Percentiles rank a stretch among this genome's conserved stretches.
Conservation (phyloP, 1,284 basidiomycete genomes). For the Boletus smithii region DNA sequence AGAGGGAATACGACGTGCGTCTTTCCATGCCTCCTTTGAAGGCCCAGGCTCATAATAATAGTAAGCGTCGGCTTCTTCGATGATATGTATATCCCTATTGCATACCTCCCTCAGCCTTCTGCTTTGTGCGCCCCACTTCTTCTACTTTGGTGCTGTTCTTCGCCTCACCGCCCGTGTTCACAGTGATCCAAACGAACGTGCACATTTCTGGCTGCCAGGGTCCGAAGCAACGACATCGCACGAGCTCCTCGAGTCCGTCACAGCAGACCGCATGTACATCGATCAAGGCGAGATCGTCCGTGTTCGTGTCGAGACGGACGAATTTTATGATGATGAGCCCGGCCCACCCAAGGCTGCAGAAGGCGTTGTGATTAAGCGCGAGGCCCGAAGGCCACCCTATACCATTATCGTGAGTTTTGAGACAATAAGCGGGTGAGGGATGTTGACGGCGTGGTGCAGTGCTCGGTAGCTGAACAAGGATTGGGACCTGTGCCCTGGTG, state of each 20-base stretch:
- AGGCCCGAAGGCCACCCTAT: constrained; percentile 65
- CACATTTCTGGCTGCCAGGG: constrained; percentile 77
- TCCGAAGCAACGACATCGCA: constrained; percentile 53
- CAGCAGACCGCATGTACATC: constrained; percentile 79
- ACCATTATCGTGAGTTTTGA: constrained; percentile 61
- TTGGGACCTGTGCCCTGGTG: constrained; percentile 76
- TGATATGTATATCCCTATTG: constrained; percentile 79
- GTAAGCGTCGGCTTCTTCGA: constrained; percentile 93
- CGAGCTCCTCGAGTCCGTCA: constrained; percentile 67
- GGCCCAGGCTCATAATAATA: constrained; percentile 31
- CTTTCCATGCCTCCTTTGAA: background rate
- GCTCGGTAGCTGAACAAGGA: constrained; percentile 87
- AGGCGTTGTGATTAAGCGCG: constrained; percentile 56
- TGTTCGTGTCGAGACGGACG: constrained; percentile 82
- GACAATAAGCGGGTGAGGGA: background rate
- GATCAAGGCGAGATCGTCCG: constrained; percentile 83
- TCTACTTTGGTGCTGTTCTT: background rate
- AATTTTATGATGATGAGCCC: constrained; percentile 90
- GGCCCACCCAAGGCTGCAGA: constrained; percentile 75
- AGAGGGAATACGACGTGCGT: constrained; percentile 77
- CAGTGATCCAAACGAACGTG: constrained; percentile 79
- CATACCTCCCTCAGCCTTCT: constrained; percentile 72
- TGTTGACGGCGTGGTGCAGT: constrained; percentile 43
- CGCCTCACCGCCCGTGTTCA: background rate
- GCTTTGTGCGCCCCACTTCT: constrained; percentile 59